These are phyloP conservation scores for Monilinia laxa DNA, from an alignment of 2,329 filamentous ascomycete species.

Conservation along the genomic window DNA sequence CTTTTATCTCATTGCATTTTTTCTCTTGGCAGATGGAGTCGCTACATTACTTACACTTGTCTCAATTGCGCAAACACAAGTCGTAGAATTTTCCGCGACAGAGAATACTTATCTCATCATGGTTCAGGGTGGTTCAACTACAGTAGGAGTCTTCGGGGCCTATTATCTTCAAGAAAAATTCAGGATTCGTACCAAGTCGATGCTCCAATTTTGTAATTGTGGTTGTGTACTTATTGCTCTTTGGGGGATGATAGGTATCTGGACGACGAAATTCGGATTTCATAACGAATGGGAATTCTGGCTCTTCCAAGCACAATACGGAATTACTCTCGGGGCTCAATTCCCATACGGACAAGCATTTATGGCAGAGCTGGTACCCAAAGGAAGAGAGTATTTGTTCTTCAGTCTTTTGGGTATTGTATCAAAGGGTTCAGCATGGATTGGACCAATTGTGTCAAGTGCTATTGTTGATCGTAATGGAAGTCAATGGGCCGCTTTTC, in stretches of 20 bases:
- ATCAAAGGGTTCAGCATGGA: slow-evolving; percentile 39
- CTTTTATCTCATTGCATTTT: slow-evolving; percentile 38
- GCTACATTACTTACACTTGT: slow-evolving; percentile 35
- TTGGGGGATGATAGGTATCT: slow-evolving; percentile 40
- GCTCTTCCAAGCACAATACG: slow-evolving; percentile 36
- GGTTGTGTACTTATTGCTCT: slow-evolving; percentile 34
- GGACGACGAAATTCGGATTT: slow-evolving; percentile 37
- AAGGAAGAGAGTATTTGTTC: slow-evolving; percentile 39
- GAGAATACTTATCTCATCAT: slow-evolving; percentile 38
- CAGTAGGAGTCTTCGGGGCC: slow-evolving; percentile 33
- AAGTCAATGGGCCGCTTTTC: slow-evolving; percentile 37
- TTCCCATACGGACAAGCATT: slow-evolving; percentile 40
- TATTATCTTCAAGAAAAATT: slow-evolving; percentile 36
- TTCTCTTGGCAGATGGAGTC: slow-evolving; percentile 39
- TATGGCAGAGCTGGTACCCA: slow-evolving; percentile 39
- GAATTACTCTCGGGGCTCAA: slow-evolving; percentile 36
- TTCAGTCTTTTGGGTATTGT: slow-evolving; percentile 40
- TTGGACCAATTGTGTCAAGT: slow-evolving; percentile 38
- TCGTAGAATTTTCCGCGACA: slow-evolving; percentile 37
- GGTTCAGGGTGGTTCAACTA: slow-evolving; percentile 36
- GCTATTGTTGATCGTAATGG: slow-evolving; percentile 38
- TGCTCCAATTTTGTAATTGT: slow-evolving; percentile 38
- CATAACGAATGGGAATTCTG: slow-evolving; percentile 41
- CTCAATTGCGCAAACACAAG: slow-evolving; percentile 37
- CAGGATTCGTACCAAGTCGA: slow-evolving; percentile 37